Evolutionary conservation across 2,329 filamentous ascomycete genomes (phyloP).

Genomic region (Cytospora piceae): DNA sequence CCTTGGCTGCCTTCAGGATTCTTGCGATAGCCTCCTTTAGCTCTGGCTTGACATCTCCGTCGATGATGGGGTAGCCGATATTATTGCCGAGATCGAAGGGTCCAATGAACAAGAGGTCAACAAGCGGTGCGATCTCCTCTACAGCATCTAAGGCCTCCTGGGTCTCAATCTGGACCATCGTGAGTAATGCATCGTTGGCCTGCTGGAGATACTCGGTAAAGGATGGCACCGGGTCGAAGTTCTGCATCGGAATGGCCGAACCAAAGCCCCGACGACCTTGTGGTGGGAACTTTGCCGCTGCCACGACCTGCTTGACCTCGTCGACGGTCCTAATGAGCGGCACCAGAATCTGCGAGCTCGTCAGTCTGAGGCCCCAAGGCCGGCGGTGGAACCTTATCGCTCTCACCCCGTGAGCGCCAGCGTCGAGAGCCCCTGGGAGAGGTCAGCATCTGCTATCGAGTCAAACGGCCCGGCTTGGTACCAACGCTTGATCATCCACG

Average conservation of each 20-base stretch:
- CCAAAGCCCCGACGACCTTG: constrained; percentile 58
- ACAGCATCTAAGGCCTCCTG: constrained; percentile 62
- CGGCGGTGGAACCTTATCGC: background rate
- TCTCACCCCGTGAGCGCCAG: constrained; percentile 59
- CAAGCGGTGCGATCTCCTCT: constrained; percentile 65
- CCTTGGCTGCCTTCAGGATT: constrained; percentile 59
- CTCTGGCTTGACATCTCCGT: constrained; percentile 61
- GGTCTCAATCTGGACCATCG: constrained; percentile 71
- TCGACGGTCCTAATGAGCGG: constrained; percentile 59
- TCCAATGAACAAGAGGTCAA: constrained; percentile 68
- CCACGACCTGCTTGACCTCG: constrained; percentile 54
- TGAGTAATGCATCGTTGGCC: constrained; percentile 61
- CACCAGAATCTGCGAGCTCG: constrained; percentile 47
- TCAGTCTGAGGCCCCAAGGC: constrained; percentile 8
- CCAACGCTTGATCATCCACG: constrained; percentile 61
- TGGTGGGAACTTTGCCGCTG: constrained; percentile 60
- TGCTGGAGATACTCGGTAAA: constrained; percentile 60
- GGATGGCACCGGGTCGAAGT: constrained; percentile 51
- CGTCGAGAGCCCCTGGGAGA: constrained; percentile 56
- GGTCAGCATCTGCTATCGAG: constrained; percentile 31
- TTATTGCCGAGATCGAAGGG: constrained; percentile 70
- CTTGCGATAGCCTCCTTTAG: constrained; percentile 63
- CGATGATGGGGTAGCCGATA: constrained; percentile 64
- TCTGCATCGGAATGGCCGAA: constrained; percentile 57
- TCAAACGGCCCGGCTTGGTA: background rate